Conservation (phyloP, 768 basidiomycete species). For the Leccinum ochraceum region DNA sequence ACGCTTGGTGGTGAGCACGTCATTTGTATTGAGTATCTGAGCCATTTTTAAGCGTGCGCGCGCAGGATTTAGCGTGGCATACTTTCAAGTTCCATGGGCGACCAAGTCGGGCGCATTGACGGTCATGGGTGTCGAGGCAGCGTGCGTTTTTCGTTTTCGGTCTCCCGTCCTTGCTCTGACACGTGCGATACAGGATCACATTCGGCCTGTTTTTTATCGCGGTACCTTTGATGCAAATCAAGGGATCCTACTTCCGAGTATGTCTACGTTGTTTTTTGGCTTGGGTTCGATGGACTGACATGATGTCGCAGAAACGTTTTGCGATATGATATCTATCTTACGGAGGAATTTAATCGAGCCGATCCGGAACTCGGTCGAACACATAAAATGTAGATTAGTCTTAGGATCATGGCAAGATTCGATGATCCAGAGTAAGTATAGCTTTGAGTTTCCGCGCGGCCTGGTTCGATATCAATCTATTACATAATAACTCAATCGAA, state of each 20-base stretch:
- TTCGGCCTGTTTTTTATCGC: slow-evolving; percentile 37
- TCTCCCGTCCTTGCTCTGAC: background rate
- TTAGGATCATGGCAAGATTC: background rate
- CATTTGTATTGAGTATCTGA: background rate
- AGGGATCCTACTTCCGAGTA: slow-evolving; percentile 37
- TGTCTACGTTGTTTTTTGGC: slow-evolving; percentile 13
- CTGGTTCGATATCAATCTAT: background rate
- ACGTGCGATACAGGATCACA: slow-evolving; percentile 26
- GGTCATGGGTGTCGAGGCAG: slow-evolving; percentile 41
- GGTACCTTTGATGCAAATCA: slow-evolving; percentile 38
- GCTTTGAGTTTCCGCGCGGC: too few relatives aligned
- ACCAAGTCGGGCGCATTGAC: slow-evolving; percentile 34
- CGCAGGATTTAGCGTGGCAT: slow-evolving; percentile 40
- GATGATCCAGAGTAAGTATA: too few relatives aligned
- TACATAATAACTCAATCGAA: background rate
- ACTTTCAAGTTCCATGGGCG: slow-evolving; percentile 44
- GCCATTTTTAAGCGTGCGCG: background rate
- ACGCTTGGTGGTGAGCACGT: slow-evolving; percentile 29
- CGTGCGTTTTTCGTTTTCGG: slow-evolving; percentile 22
- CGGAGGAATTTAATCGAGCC: background rate
- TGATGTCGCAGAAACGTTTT: slow-evolving; percentile 22
- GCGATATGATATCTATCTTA: slow-evolving; percentile 9
- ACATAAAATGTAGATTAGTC: background rate
- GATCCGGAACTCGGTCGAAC: background rate
- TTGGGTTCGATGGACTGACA: background rate